These are phyloP conservation scores for Cynanchum wilfordii DNA, from an alignment of 257 asterid genomes.

Conservation along the genomic window DNA sequence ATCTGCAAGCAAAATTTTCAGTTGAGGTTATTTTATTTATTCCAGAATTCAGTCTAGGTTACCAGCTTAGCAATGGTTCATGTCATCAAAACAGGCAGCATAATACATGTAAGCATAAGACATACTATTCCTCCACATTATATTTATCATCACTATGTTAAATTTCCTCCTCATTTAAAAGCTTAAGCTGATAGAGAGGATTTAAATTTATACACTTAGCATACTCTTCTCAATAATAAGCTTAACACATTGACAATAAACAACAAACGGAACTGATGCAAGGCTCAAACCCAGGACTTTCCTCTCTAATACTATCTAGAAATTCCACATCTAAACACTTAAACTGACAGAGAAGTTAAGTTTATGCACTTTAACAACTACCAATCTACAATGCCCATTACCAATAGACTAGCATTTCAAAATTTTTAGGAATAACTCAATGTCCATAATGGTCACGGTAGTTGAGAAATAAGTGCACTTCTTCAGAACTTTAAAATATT, in stretches of 20 bases:
- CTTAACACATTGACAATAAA: too few species aligned
- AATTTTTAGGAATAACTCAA: background rate
- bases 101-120: background rate
- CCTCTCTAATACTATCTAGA: too few species aligned
- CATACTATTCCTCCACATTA: background rate
- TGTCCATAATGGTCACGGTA: background rate
- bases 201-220: too few species aligned
- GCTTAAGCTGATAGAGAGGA: too few species aligned
- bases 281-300: too few species aligned
- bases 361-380: background rate
- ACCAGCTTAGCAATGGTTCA: background rate
- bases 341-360: too few species aligned
- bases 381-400: background rate
- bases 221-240: too few species aligned
- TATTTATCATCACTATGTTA: background rate
- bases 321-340: too few species aligned
- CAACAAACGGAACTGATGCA: too few species aligned
- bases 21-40: background rate
- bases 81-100: background rate
- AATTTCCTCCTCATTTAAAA: too few species aligned
- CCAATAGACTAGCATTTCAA: background rate
- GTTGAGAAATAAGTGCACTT: background rate
- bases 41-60: background rate
- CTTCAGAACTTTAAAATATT: background rate
- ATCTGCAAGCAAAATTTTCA: background rate